A percentile compares a stretch with the other conserved stretches of the same genome.
These are phyloP conservation scores for Mycena filopes DNA, from an alignment of 768 basidiomycete species.

Conservation along the genomic window DNA sequence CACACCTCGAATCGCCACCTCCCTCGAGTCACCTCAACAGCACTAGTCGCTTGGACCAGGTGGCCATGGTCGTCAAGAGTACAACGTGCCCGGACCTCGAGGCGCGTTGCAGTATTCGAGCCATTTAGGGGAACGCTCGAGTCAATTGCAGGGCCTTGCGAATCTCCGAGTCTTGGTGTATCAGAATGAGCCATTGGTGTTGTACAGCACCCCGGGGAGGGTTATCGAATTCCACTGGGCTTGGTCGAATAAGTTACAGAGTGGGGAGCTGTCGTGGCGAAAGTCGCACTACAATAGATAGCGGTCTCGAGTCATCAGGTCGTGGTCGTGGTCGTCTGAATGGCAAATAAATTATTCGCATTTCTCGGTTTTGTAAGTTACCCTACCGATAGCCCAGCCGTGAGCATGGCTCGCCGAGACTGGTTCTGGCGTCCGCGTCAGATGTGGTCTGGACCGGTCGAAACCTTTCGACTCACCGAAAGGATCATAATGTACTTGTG, in stretches of 20 bases:
- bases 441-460: neutral
- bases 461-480: constrained; percentile 1
- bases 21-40: constrained; percentile 6
- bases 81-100: constrained; percentile 16
- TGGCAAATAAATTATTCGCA: constrained; percentile 1
- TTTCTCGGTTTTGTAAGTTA: neutral
- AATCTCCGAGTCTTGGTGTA: constrained; percentile 1
- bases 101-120: constrained; percentile 7
- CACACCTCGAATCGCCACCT: neutral
- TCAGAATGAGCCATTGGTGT: neutral
- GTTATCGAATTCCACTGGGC: constrained; percentile 1
- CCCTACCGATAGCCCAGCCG: constrained; percentile 2
- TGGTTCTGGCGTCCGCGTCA: constrained; percentile 8
- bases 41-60: neutral
- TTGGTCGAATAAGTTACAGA: neutral
- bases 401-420: constrained; percentile 8
- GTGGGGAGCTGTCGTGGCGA: neutral
- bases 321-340: no score
- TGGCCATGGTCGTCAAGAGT: neutral
- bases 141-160: constrained; percentile 10
- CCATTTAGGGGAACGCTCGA: neutral
- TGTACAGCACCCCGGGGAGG: neutral
- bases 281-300: neutral
- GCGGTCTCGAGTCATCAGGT: no score
- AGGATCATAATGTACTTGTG: constrained; percentile 20